Evolutionary conservation across 164 flowering plant species (phyloP).

Genomic region (Aristolochia fimbriata): DNA sequence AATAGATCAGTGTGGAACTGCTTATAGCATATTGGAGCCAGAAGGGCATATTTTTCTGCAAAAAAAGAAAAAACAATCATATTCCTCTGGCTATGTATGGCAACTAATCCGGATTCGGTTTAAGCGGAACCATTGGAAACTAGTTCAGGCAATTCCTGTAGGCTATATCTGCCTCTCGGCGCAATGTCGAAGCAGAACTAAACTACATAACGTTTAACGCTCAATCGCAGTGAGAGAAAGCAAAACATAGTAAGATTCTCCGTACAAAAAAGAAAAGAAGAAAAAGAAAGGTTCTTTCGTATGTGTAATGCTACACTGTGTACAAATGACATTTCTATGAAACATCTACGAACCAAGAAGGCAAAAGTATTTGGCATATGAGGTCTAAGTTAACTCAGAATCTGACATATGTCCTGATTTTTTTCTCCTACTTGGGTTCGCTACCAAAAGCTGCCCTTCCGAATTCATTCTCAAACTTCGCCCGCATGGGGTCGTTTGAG

Average conservation of each 20-base stretch:
- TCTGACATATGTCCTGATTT: constrained; percentile 45
- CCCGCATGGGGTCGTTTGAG: constrained; percentile 33
- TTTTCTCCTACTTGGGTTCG: constrained; percentile 29
- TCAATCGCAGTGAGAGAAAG: not conserved
- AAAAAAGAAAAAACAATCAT: no score
- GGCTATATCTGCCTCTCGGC: no score
- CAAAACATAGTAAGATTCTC: not conserved
- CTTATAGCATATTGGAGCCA: no score
- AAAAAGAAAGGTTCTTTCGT: not conserved
- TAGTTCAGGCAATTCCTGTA: no score
- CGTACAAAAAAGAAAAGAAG: not conserved
- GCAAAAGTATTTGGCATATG: not conserved
- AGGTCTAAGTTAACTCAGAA: constrained; percentile 36
- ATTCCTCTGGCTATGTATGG: no score
- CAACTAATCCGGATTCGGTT: no score
- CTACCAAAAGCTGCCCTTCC: constrained; percentile 24
- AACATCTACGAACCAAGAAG: not conserved
- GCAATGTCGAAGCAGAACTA: no score
- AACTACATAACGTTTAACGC: not conserved
- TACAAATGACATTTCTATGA: not conserved
- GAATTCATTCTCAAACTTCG: constrained; percentile 31
- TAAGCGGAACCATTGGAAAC: no score
- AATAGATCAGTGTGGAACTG: no score
- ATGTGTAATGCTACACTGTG: not conserved
- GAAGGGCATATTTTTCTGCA: no score